Base-by-base conservation (phyloP, 2,329 filamentous ascomycete species). In the Colletotrichum gigasporum region DNA sequence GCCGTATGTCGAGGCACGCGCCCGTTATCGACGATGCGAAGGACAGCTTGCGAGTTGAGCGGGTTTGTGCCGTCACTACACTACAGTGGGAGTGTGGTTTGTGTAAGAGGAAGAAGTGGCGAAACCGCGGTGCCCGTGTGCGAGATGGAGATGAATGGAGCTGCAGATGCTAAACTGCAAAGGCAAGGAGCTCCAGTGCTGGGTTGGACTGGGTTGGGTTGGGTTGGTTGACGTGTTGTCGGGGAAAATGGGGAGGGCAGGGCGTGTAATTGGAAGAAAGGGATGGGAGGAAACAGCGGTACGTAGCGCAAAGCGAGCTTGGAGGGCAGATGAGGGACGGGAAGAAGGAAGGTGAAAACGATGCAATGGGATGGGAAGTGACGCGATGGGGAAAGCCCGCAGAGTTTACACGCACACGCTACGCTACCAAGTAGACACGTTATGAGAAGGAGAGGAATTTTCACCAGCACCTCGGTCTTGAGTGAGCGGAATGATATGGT, bases 371-470 rank as follows among this genome's bases (percentile, higher is more conserved):
- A 37, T 42, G 39, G 8, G n/a, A 37, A 22, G 30, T 28, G 28
- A 57, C 11, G 45, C 18, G 37, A 50, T 48, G 42, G 34, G 59
- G 45, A 37, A 51, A 34, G 18, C 20, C 32, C 34, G 47, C n/a
- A 48, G 42, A 34, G 37, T 54, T 69, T 45, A 47, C 34, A 55
- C n/a, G n/a, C n/a, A n/a, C n/a, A n/a, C n/a, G n/a, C n/a, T n/a
- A n/a, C n/a, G n/a, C n/a, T n/a, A n/a, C n/a, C n/a, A n/a, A n/a
- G n/a, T n/a, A n/a, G n/a, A n/a, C n/a, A n/a, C n/a, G n/a, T n/a
- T n/a, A n/a, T n/a, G n/a, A n/a, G 24, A 52, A 12, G 14, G 30
- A 20, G 45, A 41, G 60, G 39, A 41, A 50, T 48, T 56, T 50
- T 45, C 47, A 42, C 16, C 39, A 30, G 20, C n/a, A 14, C n/a